These are phyloP conservation scores for Penicillium maclennaniae DNA, from an alignment of 495 filamentous ascomycete species.

Conservation along the genomic window DNA sequence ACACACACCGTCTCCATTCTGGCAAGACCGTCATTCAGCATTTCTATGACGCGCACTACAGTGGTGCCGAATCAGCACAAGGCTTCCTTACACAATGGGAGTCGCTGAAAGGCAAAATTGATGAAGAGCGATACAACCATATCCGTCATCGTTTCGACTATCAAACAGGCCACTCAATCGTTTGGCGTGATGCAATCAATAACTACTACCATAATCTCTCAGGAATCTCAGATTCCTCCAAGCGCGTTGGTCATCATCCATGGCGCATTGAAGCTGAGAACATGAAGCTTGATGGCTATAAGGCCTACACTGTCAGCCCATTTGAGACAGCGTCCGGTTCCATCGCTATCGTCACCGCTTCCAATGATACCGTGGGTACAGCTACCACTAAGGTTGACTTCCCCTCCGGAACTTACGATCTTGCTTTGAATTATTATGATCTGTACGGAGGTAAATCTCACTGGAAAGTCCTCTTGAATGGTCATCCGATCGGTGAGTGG, in stretches of 20 bases:
- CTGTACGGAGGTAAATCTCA: constrained; percentile 49
- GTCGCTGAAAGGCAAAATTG: constrained; percentile 51
- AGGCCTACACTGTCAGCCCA: constrained; percentile 44
- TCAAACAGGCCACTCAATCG: constrained; percentile 64
- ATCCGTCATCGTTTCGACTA: constrained; percentile 54
- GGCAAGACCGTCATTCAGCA: constrained; percentile 72
- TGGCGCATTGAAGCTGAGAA: constrained; percentile 63
- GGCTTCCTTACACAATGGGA: constrained; percentile 53
- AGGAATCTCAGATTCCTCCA: constrained; percentile 50
- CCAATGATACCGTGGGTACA: constrained; percentile 47
- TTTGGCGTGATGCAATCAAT: constrained; percentile 64
- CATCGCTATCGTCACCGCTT: constrained; percentile 45
- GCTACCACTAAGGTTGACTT: constrained; percentile 45
- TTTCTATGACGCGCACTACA: constrained; percentile 71
- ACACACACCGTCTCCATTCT: constrained; percentile 59
- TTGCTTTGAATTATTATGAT: constrained; percentile 67
- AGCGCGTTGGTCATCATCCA: constrained; percentile 54
- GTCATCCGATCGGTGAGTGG: constrained; percentile 52
- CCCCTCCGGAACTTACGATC: constrained; percentile 52
- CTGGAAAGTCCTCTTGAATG: constrained; percentile 53
- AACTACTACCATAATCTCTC: constrained; percentile 60
- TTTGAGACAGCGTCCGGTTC: constrained; percentile 52
- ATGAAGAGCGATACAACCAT: constrained; percentile 58
- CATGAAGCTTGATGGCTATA: constrained; percentile 57
- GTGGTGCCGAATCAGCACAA: constrained; percentile 55